A percentile compares a stretch with the other conserved stretches of the same genome.
These are phyloP conservation scores for Chytriomyces hyalinus DNA, from an alignment of 192 early-diverging fungal species.

Conservation along the genomic window DNA sequence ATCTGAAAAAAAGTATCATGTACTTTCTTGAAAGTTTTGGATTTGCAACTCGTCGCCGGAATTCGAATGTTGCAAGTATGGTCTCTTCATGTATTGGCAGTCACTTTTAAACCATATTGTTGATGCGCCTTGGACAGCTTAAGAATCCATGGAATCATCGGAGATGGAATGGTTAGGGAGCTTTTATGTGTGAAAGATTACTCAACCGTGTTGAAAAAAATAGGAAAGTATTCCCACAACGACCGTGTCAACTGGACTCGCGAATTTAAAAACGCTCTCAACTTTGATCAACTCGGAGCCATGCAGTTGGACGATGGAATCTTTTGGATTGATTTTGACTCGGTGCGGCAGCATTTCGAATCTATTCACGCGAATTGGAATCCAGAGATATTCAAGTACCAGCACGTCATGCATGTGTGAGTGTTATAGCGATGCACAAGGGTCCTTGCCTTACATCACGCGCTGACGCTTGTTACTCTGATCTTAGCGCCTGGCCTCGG, in stretches of 20 bases:
- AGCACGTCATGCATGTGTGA: conserved; percentile 75
- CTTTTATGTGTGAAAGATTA: conserved; percentile 59
- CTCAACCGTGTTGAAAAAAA: conserved; percentile 17
- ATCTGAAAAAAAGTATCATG: neutral
- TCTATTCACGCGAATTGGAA: conserved; percentile 92
- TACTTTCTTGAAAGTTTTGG: conserved; percentile 41
- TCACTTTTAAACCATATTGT: neutral
- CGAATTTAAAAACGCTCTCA: conserved; percentile 65
- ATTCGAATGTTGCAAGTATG: conserved; percentile 73
- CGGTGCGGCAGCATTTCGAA: conserved; percentile 77
- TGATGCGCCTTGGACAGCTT: conserved; percentile 11
- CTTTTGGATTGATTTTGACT: conserved; percentile 91
- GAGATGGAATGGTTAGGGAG: conserved; percentile 82
- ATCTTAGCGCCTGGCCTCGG: conserved; percentile 46
- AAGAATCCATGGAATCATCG: conserved; percentile 94
- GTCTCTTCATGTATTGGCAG: neutral
- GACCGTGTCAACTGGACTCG: conserved; percentile 67
- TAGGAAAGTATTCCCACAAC: conserved; percentile 41
- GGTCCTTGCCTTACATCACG: conserved; percentile 18
- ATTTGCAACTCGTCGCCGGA: conserved; percentile 66
- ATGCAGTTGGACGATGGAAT: conserved; percentile 78
- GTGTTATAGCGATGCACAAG: conserved; percentile 38
- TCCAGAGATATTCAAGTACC: conserved; percentile 72
- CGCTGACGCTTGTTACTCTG: neutral
- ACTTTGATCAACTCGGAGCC: conserved; percentile 74